phyloP scores from a whole-genome alignment of 345 rosid genomes.

The Rhizophora mangle region DNA sequence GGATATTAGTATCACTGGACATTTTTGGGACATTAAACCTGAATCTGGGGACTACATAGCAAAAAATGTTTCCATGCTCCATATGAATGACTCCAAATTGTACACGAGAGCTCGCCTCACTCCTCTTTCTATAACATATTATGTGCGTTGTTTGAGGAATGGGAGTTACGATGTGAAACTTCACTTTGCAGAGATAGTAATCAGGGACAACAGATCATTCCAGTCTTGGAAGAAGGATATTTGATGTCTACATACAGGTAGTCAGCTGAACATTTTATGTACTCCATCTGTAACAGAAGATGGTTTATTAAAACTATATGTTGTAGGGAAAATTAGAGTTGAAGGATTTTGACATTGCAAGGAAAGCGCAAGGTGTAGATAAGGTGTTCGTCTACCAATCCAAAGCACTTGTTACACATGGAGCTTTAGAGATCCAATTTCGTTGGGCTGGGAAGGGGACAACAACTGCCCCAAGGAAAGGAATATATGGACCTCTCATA shows the following conservation, averaged over 20 bases:
- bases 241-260: slow-evolving; percentile 21
- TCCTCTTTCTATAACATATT: slow-evolving; percentile 13
- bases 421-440: slow-evolving; percentile 15
- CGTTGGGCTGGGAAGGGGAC: slow-evolving; percentile 22
- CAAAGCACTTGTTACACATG: not conserved
- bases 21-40: slow-evolving; percentile 11
- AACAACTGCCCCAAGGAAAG: slow-evolving; percentile 1
- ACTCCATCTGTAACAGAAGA: not conserved
- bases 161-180: slow-evolving; percentile 8
- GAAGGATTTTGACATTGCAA: slow-evolving; percentile 13
- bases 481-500: slow-evolving; percentile 22
- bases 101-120: slow-evolving; percentile 11
- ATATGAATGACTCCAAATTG: slow-evolving; percentile 5
- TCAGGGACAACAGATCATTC: not conserved
- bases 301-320: not conserved
- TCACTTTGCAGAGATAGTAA: slow-evolving; percentile 15
- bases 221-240: slow-evolving; percentile 11
- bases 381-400: not conserved
- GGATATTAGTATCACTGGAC: slow-evolving; percentile 14
- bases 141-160: slow-evolving; percentile 4
- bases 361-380: slow-evolving; percentile 6
- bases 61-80: slow-evolving; percentile 6
- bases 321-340: slow-evolving; percentile 5
- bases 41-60: slow-evolving; percentile 6
- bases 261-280: not conserved